Evolutionary conservation across 2,329 filamentous ascomycete species (phyloP).

Genomic region (Fonsecaea pedrosoi): DNA sequence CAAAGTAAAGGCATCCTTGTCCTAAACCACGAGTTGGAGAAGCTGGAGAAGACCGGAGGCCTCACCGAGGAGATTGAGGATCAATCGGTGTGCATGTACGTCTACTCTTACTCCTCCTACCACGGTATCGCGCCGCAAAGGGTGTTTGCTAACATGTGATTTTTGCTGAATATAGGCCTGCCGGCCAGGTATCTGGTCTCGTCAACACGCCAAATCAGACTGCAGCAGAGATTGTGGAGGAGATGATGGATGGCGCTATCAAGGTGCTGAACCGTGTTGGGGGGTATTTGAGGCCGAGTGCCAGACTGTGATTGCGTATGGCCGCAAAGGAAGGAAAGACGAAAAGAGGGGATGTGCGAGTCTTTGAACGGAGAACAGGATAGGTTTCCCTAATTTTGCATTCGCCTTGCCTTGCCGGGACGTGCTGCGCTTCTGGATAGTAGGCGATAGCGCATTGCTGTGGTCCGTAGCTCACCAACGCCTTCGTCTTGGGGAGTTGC

Average conservation of each 20-base stretch:
- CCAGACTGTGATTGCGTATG: constrained; percentile 3
- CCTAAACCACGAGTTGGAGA: constrained; percentile 57
- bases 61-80: constrained; percentile 67
- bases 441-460: too few relatives aligned
- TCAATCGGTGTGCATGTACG: constrained; percentile 31
- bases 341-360: background rate
- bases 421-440: too few relatives aligned
- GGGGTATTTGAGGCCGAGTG: constrained; percentile 1
- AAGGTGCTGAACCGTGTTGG: constrained; percentile 15
- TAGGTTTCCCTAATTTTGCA: background rate
- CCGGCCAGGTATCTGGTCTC: constrained; percentile 81
- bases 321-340: background rate
- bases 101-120: background rate
- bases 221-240: constrained; percentile 75
- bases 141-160: background rate
- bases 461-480: background rate
- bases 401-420: too few relatives aligned
- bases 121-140: background rate
- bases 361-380: background rate
- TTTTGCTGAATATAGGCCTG: constrained; percentile 54
- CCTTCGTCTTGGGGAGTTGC: background rate
- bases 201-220: constrained; percentile 70
- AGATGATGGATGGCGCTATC: constrained; percentile 76
- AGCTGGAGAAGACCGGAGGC: constrained; percentile 34
- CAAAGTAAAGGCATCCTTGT: constrained; percentile 74